Base-by-base conservation (phyloP, 192 early-diverging fungal species). In the Fimicolochytrium jonesii region DNA sequence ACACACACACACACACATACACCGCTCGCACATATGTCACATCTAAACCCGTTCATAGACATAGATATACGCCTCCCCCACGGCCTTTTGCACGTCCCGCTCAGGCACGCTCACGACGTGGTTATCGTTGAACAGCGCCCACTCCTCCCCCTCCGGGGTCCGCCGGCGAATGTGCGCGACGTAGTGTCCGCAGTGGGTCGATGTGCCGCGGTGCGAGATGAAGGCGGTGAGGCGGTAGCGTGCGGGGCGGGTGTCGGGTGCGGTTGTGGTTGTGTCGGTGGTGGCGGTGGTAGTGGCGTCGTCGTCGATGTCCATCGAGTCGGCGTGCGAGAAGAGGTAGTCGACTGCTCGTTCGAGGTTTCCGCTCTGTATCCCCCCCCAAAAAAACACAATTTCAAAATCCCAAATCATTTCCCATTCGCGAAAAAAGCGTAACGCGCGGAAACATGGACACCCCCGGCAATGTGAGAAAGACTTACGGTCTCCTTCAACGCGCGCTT, bases 91-190 rank as follows among this genome's bases (percentile, higher is more conserved):
- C 2, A 68, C 44, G 41, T 79, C 71, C n/a, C n/a, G n/a, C n/a
- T n/a, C n/a, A 7, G 83, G 73, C 37, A 88, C 84, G 31, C 69
- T 74, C 5, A 88, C 97, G 6, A 97, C 97, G 75, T 91, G 94
- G 62, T 93, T 83, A 74, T 99, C 97, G 74, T 99, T 99, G 76
- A 88, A 95, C 56, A 99, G 72, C 52, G 88, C 83, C 97, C 97
- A 99, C n/a, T n/a, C n/a, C n/a, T n/a, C n/a, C n/a, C n/a, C n/a
- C n/a, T n/a, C n/a, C n/a, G n/a, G n/a, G n/a, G n/a, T n/a, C n/a
- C n/a, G n/a, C 35, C 71, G 64, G 48, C 79, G 79, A 39, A 94
- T 77, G 53, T 91, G 92, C 17, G 90, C 86, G 10, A 99, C 92
- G 70, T 99, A 99, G 69, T 99, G 97, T 26, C 97, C 97, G 68